These are phyloP conservation scores for Penicillium dipodomyicola DNA, from an alignment of 495 filamentous ascomycete genomes.

Conservation along the genomic window DNA sequence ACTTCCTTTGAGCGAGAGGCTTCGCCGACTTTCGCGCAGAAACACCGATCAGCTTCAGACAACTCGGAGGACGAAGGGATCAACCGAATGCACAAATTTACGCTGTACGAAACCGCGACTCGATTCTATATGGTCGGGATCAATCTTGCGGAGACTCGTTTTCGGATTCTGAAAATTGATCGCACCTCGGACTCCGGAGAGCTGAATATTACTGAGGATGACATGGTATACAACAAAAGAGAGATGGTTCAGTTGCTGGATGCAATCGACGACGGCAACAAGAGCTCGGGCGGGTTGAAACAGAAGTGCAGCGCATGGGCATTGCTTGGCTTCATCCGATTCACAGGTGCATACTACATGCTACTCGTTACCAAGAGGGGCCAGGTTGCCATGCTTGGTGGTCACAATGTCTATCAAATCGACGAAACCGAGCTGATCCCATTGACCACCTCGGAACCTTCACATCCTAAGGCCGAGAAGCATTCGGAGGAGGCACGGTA, in stretches of 20 bases:
- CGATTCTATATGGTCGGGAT: constrained; percentile 92
- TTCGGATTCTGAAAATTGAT: constrained; percentile 91
- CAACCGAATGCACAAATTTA: constrained; percentile 92
- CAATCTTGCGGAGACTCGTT: constrained; percentile 82
- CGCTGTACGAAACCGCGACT: constrained; percentile 88
- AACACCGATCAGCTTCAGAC: constrained; percentile 52
- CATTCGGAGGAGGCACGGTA: constrained; percentile 90
- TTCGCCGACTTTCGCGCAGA: constrained; percentile 36
- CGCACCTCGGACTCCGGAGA: constrained; percentile 79
- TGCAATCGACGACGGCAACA: constrained; percentile 95
- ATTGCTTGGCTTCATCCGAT: constrained; percentile 88
- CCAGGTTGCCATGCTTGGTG: constrained; percentile 92
- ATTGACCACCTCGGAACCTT: constrained; percentile 61
- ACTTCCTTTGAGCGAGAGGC: constrained; percentile 47
- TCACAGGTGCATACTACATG: constrained; percentile 98
- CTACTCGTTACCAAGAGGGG: constrained; percentile 92
- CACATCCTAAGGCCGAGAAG: constrained; percentile 69
- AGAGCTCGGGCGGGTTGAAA: constrained; percentile 83
- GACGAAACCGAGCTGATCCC: constrained; percentile 94
- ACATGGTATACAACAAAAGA: constrained; percentile 85
- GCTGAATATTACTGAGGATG: constrained; percentile 84
- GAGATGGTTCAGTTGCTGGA: constrained; percentile 92
- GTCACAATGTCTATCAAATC: constrained; percentile 92
- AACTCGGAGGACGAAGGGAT: constrained; percentile 65
- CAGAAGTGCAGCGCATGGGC: constrained; percentile 91